Evolutionary conservation across 495 filamentous ascomycete genomes (phyloP).

Genomic region (Venustampulla echinocandica): DNA sequence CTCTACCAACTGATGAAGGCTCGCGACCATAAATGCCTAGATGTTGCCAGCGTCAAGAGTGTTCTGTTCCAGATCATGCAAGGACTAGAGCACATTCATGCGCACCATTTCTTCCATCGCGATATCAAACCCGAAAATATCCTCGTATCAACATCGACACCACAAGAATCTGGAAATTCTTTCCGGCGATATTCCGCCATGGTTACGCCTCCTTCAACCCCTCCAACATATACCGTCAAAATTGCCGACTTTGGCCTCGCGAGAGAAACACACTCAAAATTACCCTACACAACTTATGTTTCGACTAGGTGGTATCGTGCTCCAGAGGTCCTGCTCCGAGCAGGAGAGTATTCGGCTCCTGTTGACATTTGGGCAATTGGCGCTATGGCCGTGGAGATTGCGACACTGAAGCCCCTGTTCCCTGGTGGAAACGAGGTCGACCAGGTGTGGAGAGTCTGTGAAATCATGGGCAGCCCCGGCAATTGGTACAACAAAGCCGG

Average conservation of each 20-base stretch:
- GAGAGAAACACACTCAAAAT: constrained; percentile 88
- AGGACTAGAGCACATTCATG: constrained; percentile 94
- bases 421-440: constrained; percentile 98
- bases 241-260: constrained; percentile 99
- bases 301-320: constrained; percentile 98
- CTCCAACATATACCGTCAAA: constrained; percentile 90
- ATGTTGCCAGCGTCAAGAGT: constrained; percentile 90
- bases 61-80: constrained; percentile 95
- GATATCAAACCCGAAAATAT: constrained; percentile 99
- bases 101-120: constrained; percentile 95
- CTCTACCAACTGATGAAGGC: constrained; percentile 99
- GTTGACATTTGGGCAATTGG: constrained; percentile 99
- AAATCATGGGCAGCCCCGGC: constrained; percentile 98
- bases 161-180: constrained; percentile 64
- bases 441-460: constrained; percentile 97
- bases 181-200: constrained; percentile 89
- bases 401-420: constrained; percentile 93
- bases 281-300: constrained; percentile 97
- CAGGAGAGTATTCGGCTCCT: constrained; percentile 93
- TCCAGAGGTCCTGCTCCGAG: constrained; percentile 87
- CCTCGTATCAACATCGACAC: constrained; percentile 84
- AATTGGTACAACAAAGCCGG: constrained; percentile 94
- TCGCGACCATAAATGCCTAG: constrained; percentile 85
- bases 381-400: constrained; percentile 99
- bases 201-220: constrained; percentile 90